Conservation (phyloP, 2,329 filamentous ascomycete species). For the Venturia pyrina region DNA sequence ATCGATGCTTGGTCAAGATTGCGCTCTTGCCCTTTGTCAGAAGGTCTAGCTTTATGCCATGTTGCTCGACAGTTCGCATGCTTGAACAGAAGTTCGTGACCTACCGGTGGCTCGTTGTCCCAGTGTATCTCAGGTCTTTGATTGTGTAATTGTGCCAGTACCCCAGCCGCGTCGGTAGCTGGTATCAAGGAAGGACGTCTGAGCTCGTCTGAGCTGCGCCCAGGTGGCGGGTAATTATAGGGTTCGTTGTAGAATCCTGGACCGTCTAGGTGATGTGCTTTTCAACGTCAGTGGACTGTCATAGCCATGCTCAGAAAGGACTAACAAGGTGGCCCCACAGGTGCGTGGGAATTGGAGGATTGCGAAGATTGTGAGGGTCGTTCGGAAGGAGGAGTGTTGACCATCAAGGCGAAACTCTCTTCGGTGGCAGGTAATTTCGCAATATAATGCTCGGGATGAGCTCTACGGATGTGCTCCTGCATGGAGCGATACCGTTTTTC, state of each 20-base stretch:
- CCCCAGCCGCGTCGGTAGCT: conserved; percentile 71
- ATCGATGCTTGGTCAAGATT: neutral
- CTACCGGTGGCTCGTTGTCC: conserved; percentile 63
- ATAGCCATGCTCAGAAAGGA: neutral
- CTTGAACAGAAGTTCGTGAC: conserved; percentile 22
- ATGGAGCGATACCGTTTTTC: conserved; percentile 96
- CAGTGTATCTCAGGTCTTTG: conserved; percentile 67
- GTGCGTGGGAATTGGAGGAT: conserved; percentile 21
- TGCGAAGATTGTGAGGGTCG: conserved; percentile 45
- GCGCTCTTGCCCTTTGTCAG: neutral
- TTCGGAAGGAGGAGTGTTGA: conserved; percentile 76
- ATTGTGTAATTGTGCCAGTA: conserved; percentile 73
- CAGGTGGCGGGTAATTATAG: conserved; percentile 57
- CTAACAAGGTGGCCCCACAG: neutral
- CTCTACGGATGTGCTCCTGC: conserved; percentile 97
- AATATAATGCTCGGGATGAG: conserved; percentile 95
- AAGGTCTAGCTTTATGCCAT: neutral
- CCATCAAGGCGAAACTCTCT: conserved; percentile 95
- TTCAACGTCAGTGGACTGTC: neutral
- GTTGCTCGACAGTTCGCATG: neutral
- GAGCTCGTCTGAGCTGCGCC: conserved; percentile 60
- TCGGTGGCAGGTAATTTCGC: conserved; percentile 95
- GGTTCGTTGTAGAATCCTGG: conserved; percentile 42
- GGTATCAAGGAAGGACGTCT: conserved; percentile 52
- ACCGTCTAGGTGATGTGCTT: conserved; percentile 5